Conservation (phyloP, 2,329 filamentous ascomycete species). For the Monilinia polystroma region DNA sequence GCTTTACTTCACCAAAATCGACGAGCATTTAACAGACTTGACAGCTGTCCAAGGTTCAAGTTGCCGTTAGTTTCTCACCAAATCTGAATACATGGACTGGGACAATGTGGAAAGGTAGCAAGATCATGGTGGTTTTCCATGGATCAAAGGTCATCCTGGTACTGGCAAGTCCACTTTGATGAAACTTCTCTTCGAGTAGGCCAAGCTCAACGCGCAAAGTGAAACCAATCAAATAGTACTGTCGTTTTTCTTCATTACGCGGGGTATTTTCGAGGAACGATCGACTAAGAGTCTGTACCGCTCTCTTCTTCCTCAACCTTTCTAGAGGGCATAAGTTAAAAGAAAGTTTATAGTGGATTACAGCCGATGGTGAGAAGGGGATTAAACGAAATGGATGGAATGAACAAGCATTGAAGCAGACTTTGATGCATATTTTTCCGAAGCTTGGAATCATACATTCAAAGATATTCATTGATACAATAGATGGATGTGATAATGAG, state of each 20-base stretch:
- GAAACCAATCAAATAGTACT: slow-evolving; percentile 34
- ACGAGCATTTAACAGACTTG: slow-evolving; percentile 43
- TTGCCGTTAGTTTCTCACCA: slow-evolving; percentile 45
- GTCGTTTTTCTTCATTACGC: slow-evolving; percentile 40
- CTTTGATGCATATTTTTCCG: slow-evolving; percentile 32
- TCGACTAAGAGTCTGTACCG: slow-evolving; percentile 51
- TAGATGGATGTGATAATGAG: slow-evolving; percentile 33
- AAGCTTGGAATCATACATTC: slow-evolving; percentile 37
- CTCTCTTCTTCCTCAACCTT: slow-evolving; percentile 49
- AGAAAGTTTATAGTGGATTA: slow-evolving; percentile 32
- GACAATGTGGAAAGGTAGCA: slow-evolving; percentile 36
- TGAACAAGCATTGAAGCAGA: slow-evolving; percentile 38
- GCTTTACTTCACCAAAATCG: slow-evolving; percentile 44
- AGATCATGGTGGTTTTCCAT: slow-evolving; percentile 45
- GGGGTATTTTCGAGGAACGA: slow-evolving; percentile 45
- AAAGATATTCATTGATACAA: slow-evolving; percentile 38
- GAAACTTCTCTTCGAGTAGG: slow-evolving; percentile 42
- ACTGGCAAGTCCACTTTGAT: slow-evolving; percentile 48
- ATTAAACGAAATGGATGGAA: slow-evolving; percentile 33
- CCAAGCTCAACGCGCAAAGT: slow-evolving; percentile 28
- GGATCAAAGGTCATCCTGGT: slow-evolving; percentile 50
- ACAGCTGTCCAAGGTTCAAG: slow-evolving; percentile 43
- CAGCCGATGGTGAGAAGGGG: slow-evolving; percentile 30
- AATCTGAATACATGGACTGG: slow-evolving; percentile 43
- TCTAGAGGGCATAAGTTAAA: slow-evolving; percentile 43